Conservation (phyloP, 441 rosid genomes). For the Mallotus repandus region DNA sequence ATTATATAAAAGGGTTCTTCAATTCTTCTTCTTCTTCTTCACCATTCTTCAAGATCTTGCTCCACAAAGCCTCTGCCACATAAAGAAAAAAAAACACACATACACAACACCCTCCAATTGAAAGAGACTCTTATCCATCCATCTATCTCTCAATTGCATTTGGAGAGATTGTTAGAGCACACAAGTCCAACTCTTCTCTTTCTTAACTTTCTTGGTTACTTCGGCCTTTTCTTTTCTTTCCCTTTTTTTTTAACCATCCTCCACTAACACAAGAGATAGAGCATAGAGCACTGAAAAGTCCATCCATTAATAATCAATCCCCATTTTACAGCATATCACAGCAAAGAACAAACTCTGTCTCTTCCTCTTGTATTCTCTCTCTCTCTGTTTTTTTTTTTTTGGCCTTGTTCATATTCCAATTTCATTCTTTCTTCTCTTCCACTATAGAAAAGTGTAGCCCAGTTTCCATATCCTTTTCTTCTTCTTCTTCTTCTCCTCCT, state of each 20-base stretch:
- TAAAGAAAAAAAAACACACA: neutral
- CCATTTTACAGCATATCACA: neutral
- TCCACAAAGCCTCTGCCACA: slow-evolving; percentile 5
- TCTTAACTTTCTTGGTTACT: neutral
- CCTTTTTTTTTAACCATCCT: neutral
- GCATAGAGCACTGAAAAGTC: slow-evolving; percentile 12
- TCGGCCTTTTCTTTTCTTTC: too few species aligned
- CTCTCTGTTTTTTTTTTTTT: slow-evolving; percentile 1
- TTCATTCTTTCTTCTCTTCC: neutral
- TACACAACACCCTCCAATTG: slow-evolving; percentile 1
- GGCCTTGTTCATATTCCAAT: neutral
- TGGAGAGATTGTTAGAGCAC: too few species aligned
- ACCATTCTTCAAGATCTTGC: neutral
- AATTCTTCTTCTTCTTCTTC: neutral
- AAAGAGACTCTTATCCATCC: neutral
- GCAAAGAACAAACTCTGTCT: neutral
- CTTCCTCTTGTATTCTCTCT: neutral
- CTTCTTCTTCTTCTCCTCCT: neutral
- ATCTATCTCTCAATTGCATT: neutral
- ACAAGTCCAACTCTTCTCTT: neutral
- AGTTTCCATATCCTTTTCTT: neutral
- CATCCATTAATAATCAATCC: neutral
- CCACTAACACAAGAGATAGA: slow-evolving; percentile 17
- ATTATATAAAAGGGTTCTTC: slow-evolving; percentile 8
- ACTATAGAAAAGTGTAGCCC: neutral